Base-by-base conservation (phyloP, 2,329 filamentous ascomycete genomes). In the Aspergillus quadricinctus region DNA sequence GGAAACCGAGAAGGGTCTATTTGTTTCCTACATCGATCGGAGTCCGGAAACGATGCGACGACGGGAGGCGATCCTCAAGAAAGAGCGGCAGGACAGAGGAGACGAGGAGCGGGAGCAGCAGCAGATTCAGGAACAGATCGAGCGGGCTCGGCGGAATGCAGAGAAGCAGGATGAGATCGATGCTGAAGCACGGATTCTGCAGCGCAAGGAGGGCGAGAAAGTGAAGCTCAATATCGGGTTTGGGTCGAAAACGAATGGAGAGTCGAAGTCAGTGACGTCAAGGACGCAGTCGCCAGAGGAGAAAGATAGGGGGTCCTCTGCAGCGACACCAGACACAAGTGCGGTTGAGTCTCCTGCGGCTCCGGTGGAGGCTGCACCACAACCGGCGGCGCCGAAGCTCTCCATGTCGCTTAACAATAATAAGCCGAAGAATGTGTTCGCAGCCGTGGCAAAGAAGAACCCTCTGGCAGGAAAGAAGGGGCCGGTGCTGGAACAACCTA, bases 21-120 rank as follows among this genome's bases (percentile, higher is more conserved):
- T 92, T 66, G 86, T 99, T 53, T 81, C 88, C 1, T 99, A 92
- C 90, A 87, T 97, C 56, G 93, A 99, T 69, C 91, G 93, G 66
- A 92, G 88, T 37, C 90, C 92, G 0, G 93, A 96, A 55, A 90
- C 92, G 1, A 76, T 97, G 61, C 81, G 85, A 64, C 79, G 92
- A 51, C 85, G 90, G 60, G 93, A 97, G 62, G 90, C 90, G 27
- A 80, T 97, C 50, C 80, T 87, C 63, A 86, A 88, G 69, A 93
- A 91, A 72, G 92, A 97, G 72, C 83, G 89, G 54, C 87, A 92
- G 73, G 92, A 97, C 66, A 90, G 89, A 64, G 91, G 92, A 2
- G 92, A 97, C 64, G 93, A 97, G 71, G 90, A 95, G 75, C 77
- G 91, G 50, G 92, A 97, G 75, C 88, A 93, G 74, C 85, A 83